Evolutionary conservation across 768 basidiomycete species (phyloP), one percentile per base, ranked within the genome.

Genomic region (Multifurca ochricompacta): DNA sequence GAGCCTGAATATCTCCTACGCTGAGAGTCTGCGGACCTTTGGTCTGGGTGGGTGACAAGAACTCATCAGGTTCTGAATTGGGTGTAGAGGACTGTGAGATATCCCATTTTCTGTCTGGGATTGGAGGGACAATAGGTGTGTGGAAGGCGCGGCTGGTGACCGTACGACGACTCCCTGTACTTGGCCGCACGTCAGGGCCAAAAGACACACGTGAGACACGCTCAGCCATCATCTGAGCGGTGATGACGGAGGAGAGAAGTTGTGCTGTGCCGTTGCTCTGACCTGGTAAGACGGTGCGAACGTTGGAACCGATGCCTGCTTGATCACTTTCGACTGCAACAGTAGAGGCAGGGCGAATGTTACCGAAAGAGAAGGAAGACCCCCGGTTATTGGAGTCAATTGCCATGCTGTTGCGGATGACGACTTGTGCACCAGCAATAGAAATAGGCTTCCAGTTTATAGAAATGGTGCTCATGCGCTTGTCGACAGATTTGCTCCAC

Each of bases 381-480:
- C 75, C 73, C 44, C 70, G 68, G 52, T 48, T 68, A 28, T 79
- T 73, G 42, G 67, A 65, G n/a, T 56, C 69, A 31, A 77, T 68
- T 4, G 82, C 82, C 27, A 87, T 81, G 39, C 79, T 82, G 60
- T 74, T 76, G 55, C 87, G 79, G 59, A 91, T 83, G 10, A 86
- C 89, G 31, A 81, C 85, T 18, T 74, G 72, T 1, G 87, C 89
- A 44, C 86, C 88, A 4, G 78, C 82, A 5, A 74, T 71, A 7
- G 83, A 79, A 61, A 89, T 81, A 40, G 77, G 74, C 66, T 83
- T 84, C 88, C 88, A 91, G 63, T 89, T 85, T 19, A 76, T 70
- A 6, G 81, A 83, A 60, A 90, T 87, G 45, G 83, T 86, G 2
- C 81, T 84, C 88, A 91, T 90, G 67, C 88, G 84, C 67, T 80